Evolutionary conservation across 1,284 basidiomycete species (phyloP), one percentile per base, ranked within the genome.

Genomic region (Paramarasmius palmivorus): DNA sequence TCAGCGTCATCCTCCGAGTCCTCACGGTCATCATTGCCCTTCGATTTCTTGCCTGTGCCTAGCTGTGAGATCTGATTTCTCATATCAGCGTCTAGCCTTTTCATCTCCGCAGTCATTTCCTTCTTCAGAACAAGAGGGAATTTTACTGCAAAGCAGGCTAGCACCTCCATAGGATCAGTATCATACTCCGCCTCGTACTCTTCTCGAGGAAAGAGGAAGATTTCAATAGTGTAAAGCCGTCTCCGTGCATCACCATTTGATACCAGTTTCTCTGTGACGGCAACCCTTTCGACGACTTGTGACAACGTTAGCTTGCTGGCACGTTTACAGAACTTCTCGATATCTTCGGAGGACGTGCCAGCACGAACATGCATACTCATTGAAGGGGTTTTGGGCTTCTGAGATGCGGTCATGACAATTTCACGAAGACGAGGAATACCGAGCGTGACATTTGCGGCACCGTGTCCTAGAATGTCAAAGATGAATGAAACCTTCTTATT

Each of bases 371-470:
- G 86, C 72, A 99, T 90, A 39, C 81, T 88, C 97, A 99, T 99
- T n/a, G 95, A 98, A 12, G 97, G 97, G 2, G 96, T 99, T 71
- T 95, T 95, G 54, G 96, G 97, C 64, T 95, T 92, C 62, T 88
- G 86, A 4, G 97, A 96, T 5, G 97, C 97, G 0, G 97, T 98
- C 95, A 99, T 98, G 66, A 99, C 93, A 64, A 99, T 98, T 74
- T 99, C 97, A 71, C 96, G 88, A 22, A 99, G 78, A 72, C 97
- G 95, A 45, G 97, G 97, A 62, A 99, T 99, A 83, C 97, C 97
- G 46, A 99, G 83, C 2, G 97, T 99, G 58, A 99, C 97, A 70
- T 99, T 99, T 36, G 97, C 96, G 55, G 97, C 96, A 73, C 97
- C 97, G 71, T 99, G 97, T 63, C 96, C 94, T 89, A 54, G 25